Percentiles rank a stretch among this genome's conserved stretches.
Evolutionary conservation across 306 rosid genomes (phyloP).

Genomic region (Mucuna pruriens): DNA sequence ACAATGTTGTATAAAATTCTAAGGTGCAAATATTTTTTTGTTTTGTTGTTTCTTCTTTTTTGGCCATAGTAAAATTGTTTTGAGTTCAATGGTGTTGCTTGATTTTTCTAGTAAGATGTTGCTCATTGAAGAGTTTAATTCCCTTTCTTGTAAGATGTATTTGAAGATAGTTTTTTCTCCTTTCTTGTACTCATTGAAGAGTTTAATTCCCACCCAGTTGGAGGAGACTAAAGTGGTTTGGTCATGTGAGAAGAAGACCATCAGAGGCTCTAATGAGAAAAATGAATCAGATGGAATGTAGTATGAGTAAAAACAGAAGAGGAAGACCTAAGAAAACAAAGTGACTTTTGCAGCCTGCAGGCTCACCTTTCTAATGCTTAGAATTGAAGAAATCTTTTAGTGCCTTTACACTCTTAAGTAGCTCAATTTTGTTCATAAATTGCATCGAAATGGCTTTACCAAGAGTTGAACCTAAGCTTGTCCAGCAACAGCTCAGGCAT

Average conservation of each 20-base stretch:
- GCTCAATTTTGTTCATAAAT: background rate
- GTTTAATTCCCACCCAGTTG: background rate
- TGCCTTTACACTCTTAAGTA: background rate
- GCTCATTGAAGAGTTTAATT: no score
- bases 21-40: background rate
- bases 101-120: no score
- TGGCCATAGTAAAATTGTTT: background rate
- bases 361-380: background rate
- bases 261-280: background rate
- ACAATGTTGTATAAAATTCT: background rate
- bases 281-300: background rate
- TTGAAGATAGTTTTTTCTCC: conserved; percentile 4
- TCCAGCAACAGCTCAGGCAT: background rate
- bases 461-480: background rate
- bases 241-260: background rate
- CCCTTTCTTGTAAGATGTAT: no score
- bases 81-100: background rate
- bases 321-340: background rate
- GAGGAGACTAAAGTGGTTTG: background rate
- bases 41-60: background rate
- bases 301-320: background rate
- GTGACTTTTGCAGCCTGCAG: background rate
- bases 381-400: background rate
- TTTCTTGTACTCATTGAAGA: conserved; percentile 3
- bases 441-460: background rate